Evolutionary conservation across 1,284 basidiomycete genomes (phyloP), one percentile per base, ranked within the genome.

Genomic region (Thecaphora frezii): DNA sequence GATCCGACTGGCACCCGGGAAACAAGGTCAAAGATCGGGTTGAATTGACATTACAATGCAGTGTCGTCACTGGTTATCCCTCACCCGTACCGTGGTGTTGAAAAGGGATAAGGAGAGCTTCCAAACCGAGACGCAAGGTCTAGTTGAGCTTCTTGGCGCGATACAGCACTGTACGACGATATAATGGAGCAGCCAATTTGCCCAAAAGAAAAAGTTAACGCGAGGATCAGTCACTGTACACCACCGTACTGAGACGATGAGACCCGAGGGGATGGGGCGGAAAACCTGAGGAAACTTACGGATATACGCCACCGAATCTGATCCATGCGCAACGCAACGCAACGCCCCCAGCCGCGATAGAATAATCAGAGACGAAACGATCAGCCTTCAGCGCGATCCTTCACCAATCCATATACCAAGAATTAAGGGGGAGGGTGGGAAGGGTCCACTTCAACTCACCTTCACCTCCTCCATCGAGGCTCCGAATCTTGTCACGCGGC

Each of bases 251-350:
- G 16, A 18, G 24, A 16, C 12, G 7, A 10, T 12, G 7, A 9
- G 23, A 18, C 5, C 2, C 38, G 22, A 21, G 5, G 24, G 18
- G 16, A 26, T 14, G 8, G 10, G 7, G 21, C 28, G 30, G 18
- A 16, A 46, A n/a, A n/a, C n/a, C n/a, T n/a, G 19, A n/a, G 14
- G 22, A n/a, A 2, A 51, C 54, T 57, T 24, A 57, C 54, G 44
- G 38, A 77, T 70, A 28, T 77, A 77, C 19, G 76, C 76, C 9
- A 77, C 76, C 22, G 71, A 73, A 39, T 77, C 72, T 61, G 33
- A 7, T 2, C 7, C 21, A 5, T 7, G 16, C 43, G 16, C 25
- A 19, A 13, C 10, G 33, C 21, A 25, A 10, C 37, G 22, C 28
- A 25, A n/a, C 16, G 7, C 18, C 22, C 19, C 18, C 21, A 19